Evolutionary conservation across 1,284 basidiomycete genomes (phyloP), one percentile per base, ranked within the genome.

Genomic region (Ceratobasidium sp.): DNA sequence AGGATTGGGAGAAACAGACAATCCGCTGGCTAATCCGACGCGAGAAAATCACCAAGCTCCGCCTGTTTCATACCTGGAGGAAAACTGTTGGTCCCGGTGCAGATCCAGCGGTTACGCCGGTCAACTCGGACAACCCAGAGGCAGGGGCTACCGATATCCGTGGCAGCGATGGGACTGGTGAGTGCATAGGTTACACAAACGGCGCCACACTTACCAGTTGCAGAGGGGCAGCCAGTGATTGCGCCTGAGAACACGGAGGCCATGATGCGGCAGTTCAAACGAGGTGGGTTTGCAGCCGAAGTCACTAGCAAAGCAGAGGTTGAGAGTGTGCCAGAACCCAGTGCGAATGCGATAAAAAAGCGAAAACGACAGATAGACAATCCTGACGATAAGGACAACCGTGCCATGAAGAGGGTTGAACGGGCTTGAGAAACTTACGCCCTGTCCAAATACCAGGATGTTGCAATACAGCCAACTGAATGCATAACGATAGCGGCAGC

Each of bases 1-100:
- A 68, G 20, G 66, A 68, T 2, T 68, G 66, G 66, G 27, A 68
- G 16, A 48, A 52, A 30, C 66, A 68, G 20, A 68, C 50, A 4
- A 1, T 68, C 27, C 66, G 50, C 12, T 68, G 48, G 27, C 18
- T 68, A 30, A 38, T 23, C 12, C 48, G 50, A 10, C 66, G 50
- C 8, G 48, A 68, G n/a, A 68, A 68, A 30, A 18, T 68, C 1
- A 27, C 27, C 2, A 48, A 68, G 14, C 50, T 50, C 20, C 27
- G 16, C 27, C 23, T 52, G 7, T 68, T 33, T 14, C 38, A 35
- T 6, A 38, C 12, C 30, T 62, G 59, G 59, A 62, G 59, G 59
- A 35, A 35, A 30, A 5, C 18, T 33, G 6, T 12, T 2, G 30
- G 33, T 33, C 18, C 48, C 4, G 16, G 4, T 16, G 16, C 48